Conservation (phyloP, 768 basidiomycete species). For the Gloeostereum incarnatum region DNA sequence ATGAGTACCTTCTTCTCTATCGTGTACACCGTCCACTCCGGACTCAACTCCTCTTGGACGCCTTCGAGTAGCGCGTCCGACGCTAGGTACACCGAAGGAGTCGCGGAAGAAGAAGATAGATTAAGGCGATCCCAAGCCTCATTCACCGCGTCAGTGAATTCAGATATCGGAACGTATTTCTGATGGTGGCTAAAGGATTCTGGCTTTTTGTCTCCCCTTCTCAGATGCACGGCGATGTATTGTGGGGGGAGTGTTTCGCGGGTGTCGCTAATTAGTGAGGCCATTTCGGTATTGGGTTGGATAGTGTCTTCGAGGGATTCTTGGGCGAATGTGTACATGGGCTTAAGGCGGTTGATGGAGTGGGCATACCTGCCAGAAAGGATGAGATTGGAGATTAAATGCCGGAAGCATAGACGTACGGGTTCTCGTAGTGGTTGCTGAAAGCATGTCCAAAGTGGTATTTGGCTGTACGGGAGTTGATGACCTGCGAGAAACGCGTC, state of each 20-base stretch:
- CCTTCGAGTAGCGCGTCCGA: conserved; percentile 49
- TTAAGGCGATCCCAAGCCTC: conserved; percentile 29
- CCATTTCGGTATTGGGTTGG: conserved; percentile 36
- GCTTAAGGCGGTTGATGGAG: conserved; percentile 44
- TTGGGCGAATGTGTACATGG: conserved; percentile 37
- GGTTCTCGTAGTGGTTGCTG: conserved; percentile 48
- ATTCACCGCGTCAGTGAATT: conserved; percentile 34
- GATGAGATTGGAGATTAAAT: neutral
- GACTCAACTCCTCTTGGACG: conserved; percentile 29
- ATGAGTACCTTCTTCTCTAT: conserved; percentile 34
- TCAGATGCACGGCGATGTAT: conserved; percentile 54
- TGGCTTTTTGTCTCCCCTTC: conserved; percentile 49
- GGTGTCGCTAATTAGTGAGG: conserved; percentile 37
- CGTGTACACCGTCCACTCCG: conserved; percentile 32
- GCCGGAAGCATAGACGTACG: conserved; percentile 33
- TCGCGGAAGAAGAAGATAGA: conserved; percentile 9
- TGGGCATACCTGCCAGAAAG: conserved; percentile 36
- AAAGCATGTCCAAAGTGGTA: conserved; percentile 55
- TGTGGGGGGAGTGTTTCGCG: conserved; percentile 31
- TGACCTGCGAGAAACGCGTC: conserved; percentile 26
- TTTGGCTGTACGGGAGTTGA: conserved; percentile 56
- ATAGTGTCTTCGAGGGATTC: conserved; percentile 45
- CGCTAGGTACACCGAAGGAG: conserved; percentile 44
- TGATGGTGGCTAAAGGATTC: conserved; percentile 31
- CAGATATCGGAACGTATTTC: conserved; percentile 36